Evolutionary conservation across 176 grass and related monocot genomes (phyloP), one percentile per base, ranked within the genome.

Genomic region (Miscanthus lutarioriparius): DNA sequence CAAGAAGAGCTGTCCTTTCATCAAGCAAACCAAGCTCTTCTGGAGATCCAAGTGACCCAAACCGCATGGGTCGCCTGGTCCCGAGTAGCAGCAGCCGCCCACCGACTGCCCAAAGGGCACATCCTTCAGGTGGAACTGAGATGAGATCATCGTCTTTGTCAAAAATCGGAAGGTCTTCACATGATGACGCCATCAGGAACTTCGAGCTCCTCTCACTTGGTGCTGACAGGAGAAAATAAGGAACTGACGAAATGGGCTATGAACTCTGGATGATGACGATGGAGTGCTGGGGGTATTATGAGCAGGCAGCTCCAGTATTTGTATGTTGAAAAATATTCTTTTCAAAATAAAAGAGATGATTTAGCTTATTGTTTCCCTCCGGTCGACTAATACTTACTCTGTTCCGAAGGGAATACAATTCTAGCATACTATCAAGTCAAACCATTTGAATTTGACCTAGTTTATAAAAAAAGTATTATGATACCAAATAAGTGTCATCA

Each of bases 171-270:
- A 82, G 82, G 74, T 56, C 48, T 40, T 27, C 59, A 6, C 88
- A 86, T 63, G 91, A 91, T 13, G 91, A 91, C 2, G 43, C 84
- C 13, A 43, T 86, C 27, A 83, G 91, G 76, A 88, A 81, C 74
- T 85, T 93, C 1, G 88, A 93, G 67, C 43, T 88, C 38, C 91
- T 91, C 45, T 90, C 91, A 48, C 64, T 91, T 26, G 73, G 82
- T 3, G 82, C 49, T 49, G 87, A 89, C 80, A 93, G 85, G 82
- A 88, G 80, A 76, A 93, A 87, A 80, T 93, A 66, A 87, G 69
- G 67, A 73, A 33, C 51, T 20, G 30, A 33, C 7, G 20, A 25
- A 71, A 15, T 33, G 35, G 2, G 43, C 39, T 53, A 9, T 17
- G 28, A 17, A 47, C 37, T 62, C 5, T 47, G 15, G 70, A 23